Evolutionary conservation across 2,329 filamentous ascomycete genomes (phyloP), one percentile per base, ranked within the genome.

Genomic region (Sporothrix globosa): DNA sequence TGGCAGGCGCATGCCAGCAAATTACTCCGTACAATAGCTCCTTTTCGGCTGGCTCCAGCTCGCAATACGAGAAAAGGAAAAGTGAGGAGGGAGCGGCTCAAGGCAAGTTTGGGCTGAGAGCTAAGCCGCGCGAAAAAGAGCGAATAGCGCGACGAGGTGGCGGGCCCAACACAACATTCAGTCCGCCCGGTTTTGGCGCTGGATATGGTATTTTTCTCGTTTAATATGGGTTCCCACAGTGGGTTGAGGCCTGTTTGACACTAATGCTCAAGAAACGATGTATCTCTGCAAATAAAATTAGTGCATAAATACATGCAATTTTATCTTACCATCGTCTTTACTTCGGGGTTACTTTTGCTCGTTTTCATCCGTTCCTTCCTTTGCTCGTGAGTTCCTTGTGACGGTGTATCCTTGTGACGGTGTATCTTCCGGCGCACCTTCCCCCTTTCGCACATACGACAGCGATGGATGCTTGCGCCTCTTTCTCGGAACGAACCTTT

Each of bases 141-240:
- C 60, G 50, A 66, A 63, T 65, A 60, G 61, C 56, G 56, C 48
- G 67, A 68, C 67, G 67, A 48, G 66, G 53, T 53, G 53, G 67
- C 61, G 61, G 61, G 24, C 41, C 66, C 54, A 68, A 27, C 56
- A 17, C 17, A 48, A 41, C 21, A 34, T 34, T 6, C 34, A 34
- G 34, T 34, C 61, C 41, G 24, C 44, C 24, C 44, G 61, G 17
- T 63, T 63, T 61, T 44, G 41, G 60, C 11, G 34, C 34, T 61
- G 58, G 58, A 27, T 61, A 21, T 63, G 60, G 60, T 19, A 21
- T 44, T 63, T 46, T 63, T n/a, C 39, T 44, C 44, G 34, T 41
- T 34, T 34, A 39, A 11, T 58, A 30, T 58, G 54, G 54, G 54
- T 41, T 60, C 39, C 30, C n/a, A 34, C 54, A 58, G 27, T 58